Evolutionary conservation across 2,329 filamentous ascomycete genomes (phyloP).

Genomic region (Epicoccum nigrum): DNA sequence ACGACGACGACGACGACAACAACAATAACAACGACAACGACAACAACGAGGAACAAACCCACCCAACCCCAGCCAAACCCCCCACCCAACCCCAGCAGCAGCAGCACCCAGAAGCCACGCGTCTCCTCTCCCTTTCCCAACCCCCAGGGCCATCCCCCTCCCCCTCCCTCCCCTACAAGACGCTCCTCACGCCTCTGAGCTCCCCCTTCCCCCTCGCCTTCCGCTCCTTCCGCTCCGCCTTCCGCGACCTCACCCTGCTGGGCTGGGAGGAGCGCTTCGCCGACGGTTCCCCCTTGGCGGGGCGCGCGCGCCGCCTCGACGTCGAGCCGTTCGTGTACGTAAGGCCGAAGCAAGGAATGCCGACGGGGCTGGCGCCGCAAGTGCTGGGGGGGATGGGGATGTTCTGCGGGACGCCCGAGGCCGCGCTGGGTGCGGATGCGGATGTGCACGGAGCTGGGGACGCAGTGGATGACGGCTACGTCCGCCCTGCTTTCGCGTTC

Average conservation of each 20-base stretch:
- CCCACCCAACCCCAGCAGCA: slow-evolving; percentile 4
- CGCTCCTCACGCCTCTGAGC: slow-evolving; percentile 38
- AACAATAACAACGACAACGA: no score
- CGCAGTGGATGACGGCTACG: no score
- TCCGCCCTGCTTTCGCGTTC: no score
- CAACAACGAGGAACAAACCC: background rate
- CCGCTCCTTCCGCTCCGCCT: slow-evolving; percentile 47
- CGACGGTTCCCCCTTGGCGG: slow-evolving; percentile 25
- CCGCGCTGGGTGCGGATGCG: no score
- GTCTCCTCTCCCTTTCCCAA: slow-evolving; percentile 23
- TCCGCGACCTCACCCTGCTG: slow-evolving; percentile 49
- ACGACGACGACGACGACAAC: background rate
- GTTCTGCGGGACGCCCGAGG: no score
- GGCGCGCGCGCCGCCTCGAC: slow-evolving; percentile 19
- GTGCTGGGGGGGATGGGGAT: background rate
- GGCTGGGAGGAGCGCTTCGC: slow-evolving; percentile 51
- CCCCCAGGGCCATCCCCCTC: slow-evolving; percentile 2
- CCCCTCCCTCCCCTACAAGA: slow-evolving; percentile 18
- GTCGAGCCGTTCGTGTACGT: slow-evolving; percentile 40
- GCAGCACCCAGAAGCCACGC: slow-evolving; percentile 13
- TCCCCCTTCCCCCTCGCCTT: slow-evolving; percentile 44
- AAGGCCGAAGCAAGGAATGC: slow-evolving; percentile 23
- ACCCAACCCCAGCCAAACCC: slow-evolving; percentile 19
- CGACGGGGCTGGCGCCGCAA: slow-evolving; percentile 21
- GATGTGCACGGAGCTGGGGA: no score